phyloP scores from a whole-genome alignment of 2,329 filamentous ascomycete species.

The Pestalotiopsis sp. region DNA sequence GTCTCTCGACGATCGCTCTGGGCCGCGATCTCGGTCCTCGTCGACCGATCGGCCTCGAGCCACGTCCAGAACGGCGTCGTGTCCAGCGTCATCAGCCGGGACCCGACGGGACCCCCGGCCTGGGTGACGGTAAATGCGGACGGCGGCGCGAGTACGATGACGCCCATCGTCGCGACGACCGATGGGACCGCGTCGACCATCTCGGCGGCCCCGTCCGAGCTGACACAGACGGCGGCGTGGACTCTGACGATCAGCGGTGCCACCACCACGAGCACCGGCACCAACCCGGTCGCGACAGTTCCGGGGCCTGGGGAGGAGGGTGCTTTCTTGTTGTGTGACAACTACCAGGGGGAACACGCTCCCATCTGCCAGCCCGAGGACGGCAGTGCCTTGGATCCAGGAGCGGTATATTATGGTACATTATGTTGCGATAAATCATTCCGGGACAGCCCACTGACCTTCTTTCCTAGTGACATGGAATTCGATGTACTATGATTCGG shows the following conservation, averaged over 20 bases:
- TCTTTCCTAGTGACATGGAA: constrained; percentile 3
- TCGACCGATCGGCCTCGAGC: background rate
- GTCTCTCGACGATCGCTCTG: background rate
- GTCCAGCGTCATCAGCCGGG: background rate
- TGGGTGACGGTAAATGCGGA: background rate
- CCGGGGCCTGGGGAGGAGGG: background rate
- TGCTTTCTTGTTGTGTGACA: constrained; percentile 2
- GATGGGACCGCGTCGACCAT: background rate
- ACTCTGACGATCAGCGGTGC: background rate
- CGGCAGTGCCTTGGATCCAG: background rate
- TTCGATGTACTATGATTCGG: background rate
- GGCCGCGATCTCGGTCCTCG: background rate
- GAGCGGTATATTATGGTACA: background rate
- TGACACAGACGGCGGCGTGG: background rate
- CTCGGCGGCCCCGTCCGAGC: background rate
- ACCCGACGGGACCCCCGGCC: background rate
- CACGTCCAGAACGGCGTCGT: background rate
- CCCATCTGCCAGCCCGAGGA: constrained; percentile 5
- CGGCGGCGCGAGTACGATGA: background rate
- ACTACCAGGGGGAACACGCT: background rate
- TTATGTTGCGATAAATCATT: background rate
- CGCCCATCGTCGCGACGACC: background rate
- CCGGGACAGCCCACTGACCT: background rate
- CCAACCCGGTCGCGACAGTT: background rate
- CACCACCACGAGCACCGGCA: background rate